phyloP scores from a whole-genome alignment of 768 basidiomycete genomes.

The Serendipita sp. region DNA sequence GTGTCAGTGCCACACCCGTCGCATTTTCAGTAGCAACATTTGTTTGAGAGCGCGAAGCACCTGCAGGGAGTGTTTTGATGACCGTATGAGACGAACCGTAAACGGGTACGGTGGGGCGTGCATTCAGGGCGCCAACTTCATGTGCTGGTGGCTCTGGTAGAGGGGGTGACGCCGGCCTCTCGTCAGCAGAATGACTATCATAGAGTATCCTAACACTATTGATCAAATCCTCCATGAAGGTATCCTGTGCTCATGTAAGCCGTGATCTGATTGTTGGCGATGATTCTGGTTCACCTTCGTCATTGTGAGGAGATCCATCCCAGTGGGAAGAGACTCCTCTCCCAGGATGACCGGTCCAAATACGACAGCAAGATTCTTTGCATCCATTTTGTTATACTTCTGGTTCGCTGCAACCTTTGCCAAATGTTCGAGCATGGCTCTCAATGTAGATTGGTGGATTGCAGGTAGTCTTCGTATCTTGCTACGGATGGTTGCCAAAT shows the following conservation, averaged over 20 bases:
- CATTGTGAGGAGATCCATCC: neutral
- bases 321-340: conserved; percentile 62
- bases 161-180: conserved; percentile 42
- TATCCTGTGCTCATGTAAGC: conserved; percentile 30
- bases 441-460: conserved; percentile 75
- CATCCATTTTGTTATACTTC: conserved; percentile 85
- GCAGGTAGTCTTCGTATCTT: conserved; percentile 72
- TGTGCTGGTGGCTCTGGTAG: conserved; percentile 52
- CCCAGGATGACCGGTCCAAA: conserved; percentile 84
- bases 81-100: conserved; percentile 65
- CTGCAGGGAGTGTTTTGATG: conserved; percentile 31
- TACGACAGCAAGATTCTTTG: conserved; percentile 81
- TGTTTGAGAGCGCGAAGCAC: conserved; percentile 14
- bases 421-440: conserved; percentile 69
- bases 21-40: neutral
- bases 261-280: neutral
- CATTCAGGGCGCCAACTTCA: conserved; percentile 13
- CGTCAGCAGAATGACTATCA: conserved; percentile 23
- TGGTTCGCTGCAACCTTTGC: conserved; percentile 47
- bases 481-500: conserved; percentile 64
- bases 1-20: neutral
- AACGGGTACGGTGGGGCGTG: neutral
- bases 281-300: neutral
- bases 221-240: conserved; percentile 78
- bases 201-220: conserved; percentile 51